Evolutionary conservation across 805 yeast species (phyloP).

Genomic region (Yarrowia keelungensis): DNA sequence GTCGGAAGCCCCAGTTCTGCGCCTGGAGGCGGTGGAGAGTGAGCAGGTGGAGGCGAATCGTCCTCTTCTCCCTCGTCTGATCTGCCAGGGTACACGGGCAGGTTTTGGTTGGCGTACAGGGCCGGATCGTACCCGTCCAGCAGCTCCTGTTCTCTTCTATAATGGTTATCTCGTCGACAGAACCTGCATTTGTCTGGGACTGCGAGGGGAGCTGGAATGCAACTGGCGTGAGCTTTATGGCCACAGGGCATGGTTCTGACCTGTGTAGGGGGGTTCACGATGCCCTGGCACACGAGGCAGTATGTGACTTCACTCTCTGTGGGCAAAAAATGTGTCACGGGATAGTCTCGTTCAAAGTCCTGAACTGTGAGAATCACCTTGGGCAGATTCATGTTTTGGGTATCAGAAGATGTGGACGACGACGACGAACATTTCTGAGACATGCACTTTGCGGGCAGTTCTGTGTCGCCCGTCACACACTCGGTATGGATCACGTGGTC

Average conservation of each 20-base stretch:
- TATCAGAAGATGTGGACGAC: not conserved
- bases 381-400: not conserved
- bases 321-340: conserved; percentile 21
- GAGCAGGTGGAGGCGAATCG: conserved; percentile 14
- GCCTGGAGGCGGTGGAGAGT: conserved; percentile 19
- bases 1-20: conserved; percentile 17
- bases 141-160: conserved; percentile 31
- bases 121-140: conserved; percentile 35
- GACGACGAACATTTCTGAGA: conserved; percentile 5
- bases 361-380: conserved; percentile 29
- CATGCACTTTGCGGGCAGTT: conserved; percentile 17
- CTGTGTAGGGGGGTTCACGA: conserved; percentile 2
- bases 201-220: conserved; percentile 8
- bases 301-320: not conserved
- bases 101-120: conserved; percentile 19
- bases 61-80: conserved; percentile 8
- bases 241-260: conserved; percentile 35
- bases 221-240: conserved; percentile 15
- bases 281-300: conserved; percentile 31
- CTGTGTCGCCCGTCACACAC: not conserved
- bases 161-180: conserved; percentile 26
- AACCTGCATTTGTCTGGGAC: conserved; percentile 32
- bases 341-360: conserved; percentile 29
- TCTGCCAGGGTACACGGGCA: conserved; percentile 29
- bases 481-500: conserved; percentile 10